Evolutionary conservation across 108 stramenopile species (phyloP).

Genomic region (Pseudonitzschia pungens): DNA sequence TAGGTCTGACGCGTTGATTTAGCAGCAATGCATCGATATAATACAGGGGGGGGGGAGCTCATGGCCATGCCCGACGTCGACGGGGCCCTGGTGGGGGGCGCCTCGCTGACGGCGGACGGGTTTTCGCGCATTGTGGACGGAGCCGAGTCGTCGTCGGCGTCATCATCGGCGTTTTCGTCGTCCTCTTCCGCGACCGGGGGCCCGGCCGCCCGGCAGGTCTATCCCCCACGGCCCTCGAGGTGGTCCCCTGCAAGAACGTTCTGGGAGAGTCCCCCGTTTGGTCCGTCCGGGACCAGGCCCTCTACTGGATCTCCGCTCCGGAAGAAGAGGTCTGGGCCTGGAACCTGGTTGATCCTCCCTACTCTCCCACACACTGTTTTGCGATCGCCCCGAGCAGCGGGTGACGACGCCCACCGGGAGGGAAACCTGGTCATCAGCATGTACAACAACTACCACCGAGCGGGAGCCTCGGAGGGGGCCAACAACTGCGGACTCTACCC

Average conservation of each 20-base stretch:
- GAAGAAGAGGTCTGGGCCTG: constrained; percentile 73
- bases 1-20: no score
- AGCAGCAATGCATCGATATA: no score
- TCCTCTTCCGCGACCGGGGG: neutral
- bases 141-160: constrained; percentile 16
- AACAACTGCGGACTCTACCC: constrained; percentile 63
- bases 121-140: constrained; percentile 79
- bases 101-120: constrained; percentile 71
- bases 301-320: constrained; percentile 73
- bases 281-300: constrained; percentile 50
- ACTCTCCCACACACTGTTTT: constrained; percentile 30
- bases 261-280: constrained; percentile 70
- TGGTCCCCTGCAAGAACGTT: constrained; percentile 53
- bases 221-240: constrained; percentile 37
- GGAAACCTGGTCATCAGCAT: constrained; percentile 66
- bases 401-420: constrained; percentile 54
- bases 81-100: constrained; percentile 80
- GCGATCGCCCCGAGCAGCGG: constrained; percentile 50
- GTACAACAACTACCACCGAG: constrained; percentile 75
- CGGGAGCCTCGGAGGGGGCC: constrained; percentile 51
- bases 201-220: constrained; percentile 9
- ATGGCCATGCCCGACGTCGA: constrained; percentile 83
- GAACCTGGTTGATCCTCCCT: constrained; percentile 52
- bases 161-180: no score
- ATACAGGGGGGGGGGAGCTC: no score